Evolutionary conservation across 805 yeast genomes (phyloP), one percentile per base, ranked within the genome.

Genomic region (Yamadazyma kitorensis): DNA sequence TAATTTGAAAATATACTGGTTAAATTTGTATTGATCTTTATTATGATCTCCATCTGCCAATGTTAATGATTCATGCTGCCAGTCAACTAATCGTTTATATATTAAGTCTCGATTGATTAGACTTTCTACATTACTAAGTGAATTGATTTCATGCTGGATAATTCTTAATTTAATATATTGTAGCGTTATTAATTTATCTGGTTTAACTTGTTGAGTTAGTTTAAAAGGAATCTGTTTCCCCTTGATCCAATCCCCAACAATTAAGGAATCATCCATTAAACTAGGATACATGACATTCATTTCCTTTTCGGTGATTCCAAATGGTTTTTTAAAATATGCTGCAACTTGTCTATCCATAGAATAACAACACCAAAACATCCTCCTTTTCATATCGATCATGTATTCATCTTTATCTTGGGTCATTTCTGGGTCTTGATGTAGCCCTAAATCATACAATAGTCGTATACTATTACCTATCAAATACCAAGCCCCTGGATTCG

Each of bases 311-410:
- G 61, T 55, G n/a, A 80, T 49, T 1, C 71, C 59, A 45, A 74
- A 77, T 2, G 76, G 76, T 48, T 74, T 69, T 0, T 89, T 91
- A 35, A 86, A 63, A 51, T 84, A 83, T 20, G 85, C 76, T 49
- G 91, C 80, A 6, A 84, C 76, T 52, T 86, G 93, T 12, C 95
- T 61, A 52, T 86, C 95, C 32, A 86, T 58, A 1, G 86, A 71
- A 54, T 84, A 86, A 4, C 87, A 76, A 52, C 89, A 80, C 95
- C 95, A 86, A 47, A 86, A 86, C 17, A 57, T 43, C n/a, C 62
- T 39, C 23, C 61, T 39, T 31, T 16, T 34, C 31, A 39, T 23
- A 21, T 39, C 42, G 3, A 22, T 15, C 8, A 36, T 10, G 17
- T 37, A 26, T 5, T 5, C 17, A 20, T 31, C 35, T 8, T 6